Evolutionary conservation across 202 grass and related monocot species (phyloP).

Genomic region (Brachypodium distachyon): DNA sequence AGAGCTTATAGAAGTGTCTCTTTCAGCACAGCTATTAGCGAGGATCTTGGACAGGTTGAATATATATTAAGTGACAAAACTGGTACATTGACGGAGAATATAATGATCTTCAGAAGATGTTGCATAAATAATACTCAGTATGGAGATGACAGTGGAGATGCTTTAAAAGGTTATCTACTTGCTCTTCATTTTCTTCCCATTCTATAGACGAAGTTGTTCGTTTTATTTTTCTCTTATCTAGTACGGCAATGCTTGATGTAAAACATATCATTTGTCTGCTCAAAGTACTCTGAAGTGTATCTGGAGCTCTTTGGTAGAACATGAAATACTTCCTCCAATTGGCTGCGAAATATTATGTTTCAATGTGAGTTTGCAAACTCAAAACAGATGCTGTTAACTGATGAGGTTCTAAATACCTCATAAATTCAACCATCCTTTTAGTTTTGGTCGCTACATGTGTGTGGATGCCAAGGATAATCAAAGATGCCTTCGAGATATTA

Average conservation of each 20-base stretch:
- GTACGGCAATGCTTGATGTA: not conserved
- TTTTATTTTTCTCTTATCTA: not conserved
- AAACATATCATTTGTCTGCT: not conserved
- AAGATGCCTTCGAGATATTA: not conserved
- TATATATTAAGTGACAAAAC: conserved; percentile 99
- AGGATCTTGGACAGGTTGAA: conserved; percentile 92
- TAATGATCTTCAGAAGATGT: conserved; percentile 84
- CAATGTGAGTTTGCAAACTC: not conserved
- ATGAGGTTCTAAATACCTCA: not conserved
- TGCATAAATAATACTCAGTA: conserved; percentile 68
- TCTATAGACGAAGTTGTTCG: not conserved
- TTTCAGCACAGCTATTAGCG: conserved; percentile 98
- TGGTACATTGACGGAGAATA: conserved; percentile 87
- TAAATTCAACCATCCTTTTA: not conserved
- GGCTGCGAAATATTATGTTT: not conserved
- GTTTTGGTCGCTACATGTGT: not conserved
- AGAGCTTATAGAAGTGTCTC: conserved; percentile 31
- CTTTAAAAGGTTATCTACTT: conserved; percentile 69
- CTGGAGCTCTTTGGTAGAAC: not conserved
- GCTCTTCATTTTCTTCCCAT: conserved; percentile 1
- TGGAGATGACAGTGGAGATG: conserved; percentile 78
- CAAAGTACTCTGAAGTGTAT: not conserved
- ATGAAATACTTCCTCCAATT: not conserved
- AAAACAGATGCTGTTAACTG: not conserved
- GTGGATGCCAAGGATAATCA: not conserved